Percentiles rank a stretch among this genome's conserved stretches.
Conservation (phyloP, 192 early-diverging fungal species). For the Mortierella hygrophila region DNA sequence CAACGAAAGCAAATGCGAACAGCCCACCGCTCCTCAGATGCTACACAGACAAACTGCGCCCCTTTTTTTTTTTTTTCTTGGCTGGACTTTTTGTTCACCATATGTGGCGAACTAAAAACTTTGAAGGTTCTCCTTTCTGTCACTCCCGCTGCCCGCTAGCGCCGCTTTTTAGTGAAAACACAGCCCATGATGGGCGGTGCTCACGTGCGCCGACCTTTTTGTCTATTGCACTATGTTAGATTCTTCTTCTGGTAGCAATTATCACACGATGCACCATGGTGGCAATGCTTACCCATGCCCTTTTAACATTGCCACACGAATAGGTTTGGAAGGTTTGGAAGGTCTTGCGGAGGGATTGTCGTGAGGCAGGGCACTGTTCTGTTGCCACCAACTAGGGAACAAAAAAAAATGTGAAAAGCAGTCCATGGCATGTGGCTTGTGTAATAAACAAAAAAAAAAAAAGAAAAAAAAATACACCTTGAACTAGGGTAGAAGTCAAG, state of each 20-base stretch:
- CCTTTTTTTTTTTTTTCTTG: background rate
- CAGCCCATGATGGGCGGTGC: background rate
- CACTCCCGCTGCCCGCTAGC: background rate
- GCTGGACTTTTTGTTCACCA: background rate
- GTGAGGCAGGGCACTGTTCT: no score
- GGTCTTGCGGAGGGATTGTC: no score
- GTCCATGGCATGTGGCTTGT: background rate
- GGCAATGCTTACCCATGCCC: no score
- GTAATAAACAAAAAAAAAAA: constrained; percentile 3
- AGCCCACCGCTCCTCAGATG: background rate
- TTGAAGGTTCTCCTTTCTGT: background rate
- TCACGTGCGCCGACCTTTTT: background rate
- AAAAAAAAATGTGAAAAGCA: background rate
- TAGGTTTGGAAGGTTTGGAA: no score
- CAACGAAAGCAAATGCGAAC: background rate
- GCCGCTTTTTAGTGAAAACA: background rate
- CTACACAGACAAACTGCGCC: background rate
- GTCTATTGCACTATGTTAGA: no score
- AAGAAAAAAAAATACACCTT: background rate
- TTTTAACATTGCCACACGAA: no score
- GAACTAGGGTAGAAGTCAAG: background rate
- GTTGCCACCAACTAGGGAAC: background rate
- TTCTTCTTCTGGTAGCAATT: background rate
- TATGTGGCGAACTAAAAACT: background rate
- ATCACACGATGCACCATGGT: no score